Evolutionary conservation across 305 asterid genomes (phyloP).

Genomic region (Salvia sclarea): DNA sequence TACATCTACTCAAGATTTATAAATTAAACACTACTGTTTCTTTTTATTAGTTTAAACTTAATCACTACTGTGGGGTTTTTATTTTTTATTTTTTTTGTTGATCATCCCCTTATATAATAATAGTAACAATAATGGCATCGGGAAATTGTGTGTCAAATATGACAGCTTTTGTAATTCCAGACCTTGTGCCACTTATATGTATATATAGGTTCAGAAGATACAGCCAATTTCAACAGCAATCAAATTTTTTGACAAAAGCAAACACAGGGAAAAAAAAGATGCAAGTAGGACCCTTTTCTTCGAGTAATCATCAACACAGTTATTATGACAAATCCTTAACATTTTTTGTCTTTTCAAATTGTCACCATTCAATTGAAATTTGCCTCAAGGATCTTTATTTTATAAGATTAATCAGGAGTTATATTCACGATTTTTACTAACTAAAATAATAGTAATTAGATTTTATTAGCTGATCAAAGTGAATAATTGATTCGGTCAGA

Average conservation of each 20-base stretch:
- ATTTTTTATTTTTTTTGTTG: no score
- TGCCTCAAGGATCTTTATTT: slow-evolving; percentile 13
- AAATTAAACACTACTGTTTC: no score
- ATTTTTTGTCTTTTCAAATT: slow-evolving; percentile 52
- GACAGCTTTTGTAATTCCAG: slow-evolving; percentile 44
- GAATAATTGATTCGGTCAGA: background rate
- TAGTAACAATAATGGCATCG: slow-evolving; percentile 16
- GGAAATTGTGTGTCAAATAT: slow-evolving; percentile 28
- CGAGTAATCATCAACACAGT: slow-evolving; percentile 39
- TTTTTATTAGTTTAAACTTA: no score
- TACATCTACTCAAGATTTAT: no score
- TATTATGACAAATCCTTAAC: slow-evolving; percentile 47
- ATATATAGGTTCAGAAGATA: slow-evolving; percentile 30
- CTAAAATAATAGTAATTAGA: background rate
- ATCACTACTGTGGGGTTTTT: no score
- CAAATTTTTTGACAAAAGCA: slow-evolving; percentile 32
- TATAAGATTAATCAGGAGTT: slow-evolving; percentile 16
- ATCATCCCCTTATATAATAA: no score
- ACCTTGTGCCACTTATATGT: slow-evolving; percentile 31
- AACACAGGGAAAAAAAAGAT: slow-evolving; percentile 1
- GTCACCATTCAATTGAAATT: slow-evolving; percentile 33
- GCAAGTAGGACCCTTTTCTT: slow-evolving; percentile 32
- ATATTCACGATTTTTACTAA: background rate
- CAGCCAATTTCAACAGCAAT: slow-evolving; percentile 39
- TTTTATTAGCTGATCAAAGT: background rate